phyloP scores from a whole-genome alignment of 345 rosid genomes.

The Carallia brachiata region DNA sequence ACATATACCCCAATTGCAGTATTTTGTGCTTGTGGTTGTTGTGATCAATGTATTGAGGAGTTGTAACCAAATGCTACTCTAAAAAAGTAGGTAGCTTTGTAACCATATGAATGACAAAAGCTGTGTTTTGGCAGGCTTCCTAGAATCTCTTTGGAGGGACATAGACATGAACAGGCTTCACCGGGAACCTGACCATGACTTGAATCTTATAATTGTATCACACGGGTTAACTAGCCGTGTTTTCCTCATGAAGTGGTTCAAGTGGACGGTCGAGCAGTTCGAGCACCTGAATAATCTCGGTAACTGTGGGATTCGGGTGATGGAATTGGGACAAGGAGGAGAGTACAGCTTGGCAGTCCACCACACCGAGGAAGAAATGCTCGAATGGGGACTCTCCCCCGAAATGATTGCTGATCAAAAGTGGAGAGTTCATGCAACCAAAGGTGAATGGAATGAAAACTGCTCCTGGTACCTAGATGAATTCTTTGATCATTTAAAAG shows the following conservation, averaged over 20 bases:
- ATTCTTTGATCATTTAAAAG: slow-evolving; percentile 56
- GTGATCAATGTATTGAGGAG: too few relatives aligned
- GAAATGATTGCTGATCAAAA: slow-evolving; percentile 91
- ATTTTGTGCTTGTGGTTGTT: too few relatives aligned
- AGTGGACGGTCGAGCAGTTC: slow-evolving; percentile 92
- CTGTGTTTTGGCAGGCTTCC: slow-evolving; percentile 54
- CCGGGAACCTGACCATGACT: slow-evolving; percentile 52
- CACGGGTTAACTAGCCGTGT: slow-evolving; percentile 85
- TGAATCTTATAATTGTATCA: slow-evolving; percentile 79
- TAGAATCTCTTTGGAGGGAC: slow-evolving; percentile 98
- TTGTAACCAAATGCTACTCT: too few relatives aligned
- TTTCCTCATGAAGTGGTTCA: slow-evolving; percentile 99
- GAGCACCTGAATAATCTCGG: slow-evolving; percentile 69
- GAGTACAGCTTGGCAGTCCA: slow-evolving; percentile 88
- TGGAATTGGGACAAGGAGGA: slow-evolving; percentile 80
- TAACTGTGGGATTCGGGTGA: slow-evolving; percentile 73
- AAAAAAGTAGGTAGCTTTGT: neutral
- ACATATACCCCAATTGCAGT: too few relatives aligned
- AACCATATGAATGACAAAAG: neutral
- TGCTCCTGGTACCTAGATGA: slow-evolving; percentile 67
- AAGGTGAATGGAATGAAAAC: slow-evolving; percentile 69
- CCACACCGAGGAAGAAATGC: slow-evolving; percentile 78
- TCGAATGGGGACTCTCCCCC: slow-evolving; percentile 73
- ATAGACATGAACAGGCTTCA: slow-evolving; percentile 81
- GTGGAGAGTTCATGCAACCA: slow-evolving; percentile 59